A percentile compares a stretch with the other conserved stretches of the same genome.
phyloP scores from a whole-genome alignment of 2,329 filamentous ascomycete genomes.

The Diaporthe sp. region DNA sequence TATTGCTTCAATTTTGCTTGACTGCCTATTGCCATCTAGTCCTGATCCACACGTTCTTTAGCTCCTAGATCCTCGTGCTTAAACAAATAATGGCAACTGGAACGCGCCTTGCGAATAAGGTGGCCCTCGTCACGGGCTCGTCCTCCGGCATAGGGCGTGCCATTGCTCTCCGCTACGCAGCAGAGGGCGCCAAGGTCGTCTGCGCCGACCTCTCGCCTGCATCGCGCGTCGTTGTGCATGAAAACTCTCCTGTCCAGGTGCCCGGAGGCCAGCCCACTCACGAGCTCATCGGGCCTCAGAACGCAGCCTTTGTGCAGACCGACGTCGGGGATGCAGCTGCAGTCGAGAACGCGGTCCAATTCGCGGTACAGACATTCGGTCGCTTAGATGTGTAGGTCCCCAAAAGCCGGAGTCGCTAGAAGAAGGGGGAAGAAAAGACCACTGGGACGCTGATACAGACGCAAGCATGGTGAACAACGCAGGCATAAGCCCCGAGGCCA shows the following conservation, averaged over 20 bases:
- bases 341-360: conserved; percentile 16
- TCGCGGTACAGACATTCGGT: conserved; percentile 9
- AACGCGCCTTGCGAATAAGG: conserved; percentile 18
- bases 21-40: background rate
- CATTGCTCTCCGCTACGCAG: conserved; percentile 14
- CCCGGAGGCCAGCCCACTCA: conserved; percentile 1
- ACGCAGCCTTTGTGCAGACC: conserved; percentile 10
- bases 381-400: conserved; percentile 21
- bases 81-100: conserved; percentile 1
- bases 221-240: background rate
- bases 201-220: conserved; percentile 23
- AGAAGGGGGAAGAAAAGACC: background rate
- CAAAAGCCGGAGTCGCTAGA: background rate
- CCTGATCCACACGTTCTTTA: background rate
- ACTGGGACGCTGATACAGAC: conserved; percentile 3
- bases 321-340: conserved; percentile 4
- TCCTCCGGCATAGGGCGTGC: conserved; percentile 24
- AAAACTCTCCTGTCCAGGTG: background rate
- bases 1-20: no score
- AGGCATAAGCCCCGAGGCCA: conserved; percentile 20
- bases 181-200: conserved; percentile 21
- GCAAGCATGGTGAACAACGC: conserved; percentile 31
- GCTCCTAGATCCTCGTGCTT: background rate
- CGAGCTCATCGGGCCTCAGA: background rate
- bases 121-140: conserved; percentile 22